These are phyloP conservation scores for Loxodes magnus DNA, from an alignment of 73 alveolate genomes.

Conservation along the genomic window DNA sequence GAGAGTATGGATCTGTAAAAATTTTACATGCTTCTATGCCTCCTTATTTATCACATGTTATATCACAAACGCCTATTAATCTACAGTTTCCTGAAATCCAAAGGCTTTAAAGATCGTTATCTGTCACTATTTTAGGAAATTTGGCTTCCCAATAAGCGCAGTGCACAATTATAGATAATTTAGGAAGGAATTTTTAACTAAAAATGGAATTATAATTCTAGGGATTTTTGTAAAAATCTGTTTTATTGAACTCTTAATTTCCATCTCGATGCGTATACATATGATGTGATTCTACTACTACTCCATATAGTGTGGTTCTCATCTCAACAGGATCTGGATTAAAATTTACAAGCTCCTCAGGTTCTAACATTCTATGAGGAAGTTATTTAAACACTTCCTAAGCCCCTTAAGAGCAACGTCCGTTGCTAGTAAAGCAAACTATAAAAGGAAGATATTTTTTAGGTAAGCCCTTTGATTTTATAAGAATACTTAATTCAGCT, in stretches of 20 bases:
- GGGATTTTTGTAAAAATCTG: conserved; percentile 60
- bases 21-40: conserved; percentile 53
- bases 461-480: conserved; percentile 49
- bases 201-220: conserved; percentile 41
- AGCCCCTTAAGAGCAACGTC: conserved; percentile 74
- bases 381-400: conserved; percentile 49
- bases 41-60: conserved; percentile 78
- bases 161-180: conserved; percentile 44
- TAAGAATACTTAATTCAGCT: conserved; percentile 31
- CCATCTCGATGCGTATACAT: conserved; percentile 50
- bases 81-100: conserved; percentile 33
- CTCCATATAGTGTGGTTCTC: conserved; percentile 23
- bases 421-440: conserved; percentile 64
- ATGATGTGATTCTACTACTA: conserved; percentile 38
- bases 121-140: conserved; percentile 55
- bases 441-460: conserved; percentile 41
- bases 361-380: conserved; percentile 52
- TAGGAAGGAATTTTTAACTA: conserved; percentile 41
- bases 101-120: conserved; percentile 20
- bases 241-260: conserved; percentile 36
- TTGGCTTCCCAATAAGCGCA: conserved; percentile 72
- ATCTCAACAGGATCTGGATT: conserved; percentile 25
- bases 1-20: conserved; percentile 65
- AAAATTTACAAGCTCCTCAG: conserved; percentile 44
- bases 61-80: conserved; percentile 69